These are phyloP conservation scores for Hibiscus syriacus DNA, from an alignment of 345 rosid species.

Conservation along the genomic window DNA sequence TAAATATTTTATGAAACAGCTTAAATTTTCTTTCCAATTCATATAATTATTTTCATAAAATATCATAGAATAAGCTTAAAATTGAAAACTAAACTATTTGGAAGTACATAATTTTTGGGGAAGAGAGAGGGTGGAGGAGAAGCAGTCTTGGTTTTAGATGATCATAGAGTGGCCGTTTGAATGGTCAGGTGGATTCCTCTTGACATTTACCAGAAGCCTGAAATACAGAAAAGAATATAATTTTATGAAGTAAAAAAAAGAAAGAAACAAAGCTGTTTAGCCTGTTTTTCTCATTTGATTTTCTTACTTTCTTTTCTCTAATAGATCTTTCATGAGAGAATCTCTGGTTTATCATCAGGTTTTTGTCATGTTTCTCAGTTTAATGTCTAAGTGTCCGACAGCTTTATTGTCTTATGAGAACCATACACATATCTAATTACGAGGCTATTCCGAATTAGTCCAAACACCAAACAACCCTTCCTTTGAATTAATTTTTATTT, in stretches of 20 bases:
- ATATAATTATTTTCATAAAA: no score
- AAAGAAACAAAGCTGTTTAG: not conserved
- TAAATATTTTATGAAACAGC: no score
- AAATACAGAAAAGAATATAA: not conserved
- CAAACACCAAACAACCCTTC: not conserved
- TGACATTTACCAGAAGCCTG: slow-evolving; percentile 26
- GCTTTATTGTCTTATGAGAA: slow-evolving; percentile 32
- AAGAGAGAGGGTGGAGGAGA: slow-evolving; percentile 17
- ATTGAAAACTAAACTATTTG: not conserved
- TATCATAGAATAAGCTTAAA: no score
- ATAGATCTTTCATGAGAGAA: slow-evolving; percentile 22
- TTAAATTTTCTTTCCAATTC: no score
- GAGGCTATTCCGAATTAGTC: not conserved
- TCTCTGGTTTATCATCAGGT: slow-evolving; percentile 26
- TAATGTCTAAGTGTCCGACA: slow-evolving; percentile 38
- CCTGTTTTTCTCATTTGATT: not conserved
- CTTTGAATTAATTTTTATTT: not conserved
- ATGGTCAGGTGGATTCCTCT: slow-evolving; percentile 70
- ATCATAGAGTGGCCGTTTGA: slow-evolving; percentile 31
- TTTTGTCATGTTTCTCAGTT: slow-evolving; percentile 36
- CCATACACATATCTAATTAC: slow-evolving; percentile 17
- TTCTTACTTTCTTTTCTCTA: not conserved
- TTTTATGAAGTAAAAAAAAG: not conserved
- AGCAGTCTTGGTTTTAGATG: slow-evolving; percentile 19
- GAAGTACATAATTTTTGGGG: slow-evolving; percentile 15